phyloP scores from a whole-genome alignment of 176 grass and related monocot species.

The Avena sativa region DNA sequence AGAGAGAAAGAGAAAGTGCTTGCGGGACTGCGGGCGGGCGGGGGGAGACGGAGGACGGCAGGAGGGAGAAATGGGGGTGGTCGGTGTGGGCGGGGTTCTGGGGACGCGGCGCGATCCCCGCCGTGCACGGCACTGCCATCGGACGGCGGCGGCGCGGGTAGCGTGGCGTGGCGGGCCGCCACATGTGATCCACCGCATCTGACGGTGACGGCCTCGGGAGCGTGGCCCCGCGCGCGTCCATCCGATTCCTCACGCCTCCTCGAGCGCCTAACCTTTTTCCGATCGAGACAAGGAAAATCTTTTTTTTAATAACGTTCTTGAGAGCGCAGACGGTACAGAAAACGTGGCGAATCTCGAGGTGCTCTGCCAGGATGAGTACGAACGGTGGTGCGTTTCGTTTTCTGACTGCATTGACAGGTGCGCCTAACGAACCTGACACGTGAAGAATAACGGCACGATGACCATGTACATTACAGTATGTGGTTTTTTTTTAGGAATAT shows the following conservation, averaged over 20 bases:
- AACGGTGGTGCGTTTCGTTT: neutral
- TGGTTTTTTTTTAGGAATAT: too few species aligned
- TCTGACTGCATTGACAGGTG: neutral
- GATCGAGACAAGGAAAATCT: neutral
- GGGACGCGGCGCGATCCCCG: slow-evolving; percentile 27
- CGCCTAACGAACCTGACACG: neutral
- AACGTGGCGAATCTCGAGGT: neutral
- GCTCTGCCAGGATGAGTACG: too few species aligned
- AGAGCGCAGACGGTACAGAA: neutral
- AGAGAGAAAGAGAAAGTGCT: slow-evolving; percentile 25
- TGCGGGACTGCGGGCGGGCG: neutral
- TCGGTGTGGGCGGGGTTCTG: neutral
- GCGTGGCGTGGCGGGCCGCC: slow-evolving; percentile 46
- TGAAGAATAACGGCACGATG: neutral
- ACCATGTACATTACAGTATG: too few species aligned
- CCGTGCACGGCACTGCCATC: slow-evolving; percentile 48
- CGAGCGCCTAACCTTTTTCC: neutral
- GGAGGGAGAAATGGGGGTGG: slow-evolving; percentile 18
- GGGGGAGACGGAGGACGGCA: neutral
- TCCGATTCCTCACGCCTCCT: slow-evolving; percentile 14
- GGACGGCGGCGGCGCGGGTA: slow-evolving; percentile 12
- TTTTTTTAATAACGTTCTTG: neutral
- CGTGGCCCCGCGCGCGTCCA: slow-evolving; percentile 46
- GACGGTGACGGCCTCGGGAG: slow-evolving; percentile 40
- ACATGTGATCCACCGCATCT: slow-evolving; percentile 47